phyloP scores from a whole-genome alignment of 2,329 filamentous ascomycete species.

The Colletotrichum musae region DNA sequence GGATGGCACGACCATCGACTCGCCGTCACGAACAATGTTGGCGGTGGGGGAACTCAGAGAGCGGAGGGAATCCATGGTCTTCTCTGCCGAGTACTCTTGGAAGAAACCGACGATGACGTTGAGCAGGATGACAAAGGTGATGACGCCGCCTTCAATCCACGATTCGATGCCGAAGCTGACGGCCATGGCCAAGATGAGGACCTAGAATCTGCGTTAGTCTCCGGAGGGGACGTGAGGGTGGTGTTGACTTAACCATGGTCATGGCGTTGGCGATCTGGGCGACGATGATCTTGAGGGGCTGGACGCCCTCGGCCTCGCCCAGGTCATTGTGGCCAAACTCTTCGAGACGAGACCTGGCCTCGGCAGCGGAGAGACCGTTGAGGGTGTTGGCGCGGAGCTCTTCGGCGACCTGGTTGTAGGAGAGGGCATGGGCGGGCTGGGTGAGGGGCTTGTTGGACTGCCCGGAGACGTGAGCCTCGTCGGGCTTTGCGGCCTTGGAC shows the following conservation, averaged over 20 bases:
- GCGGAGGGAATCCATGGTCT: conserved; percentile 67
- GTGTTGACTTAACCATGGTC: conserved; percentile 64
- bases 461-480: conserved; percentile 51
- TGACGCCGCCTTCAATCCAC: conserved; percentile 69
- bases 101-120: conserved; percentile 69
- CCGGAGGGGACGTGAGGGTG: conserved; percentile 18
- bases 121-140: conserved; percentile 64
- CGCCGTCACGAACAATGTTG: conserved; percentile 64
- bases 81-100: conserved; percentile 67
- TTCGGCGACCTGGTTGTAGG: conserved; percentile 61
- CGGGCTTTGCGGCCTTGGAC: conserved; percentile 25
- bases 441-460: conserved; percentile 61
- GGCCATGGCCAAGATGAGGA: conserved; percentile 67
- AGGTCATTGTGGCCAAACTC: conserved; percentile 73
- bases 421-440: conserved; percentile 70
- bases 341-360: conserved; percentile 66
- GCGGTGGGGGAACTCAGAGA: conserved; percentile 65
- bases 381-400: conserved; percentile 68
- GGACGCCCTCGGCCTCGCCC: conserved; percentile 69
- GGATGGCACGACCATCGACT: conserved; percentile 64
- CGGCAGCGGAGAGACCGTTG: conserved; percentile 67
- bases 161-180: conserved; percentile 66
- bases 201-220: neutral
- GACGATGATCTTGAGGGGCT: conserved; percentile 70
- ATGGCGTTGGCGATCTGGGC: conserved; percentile 76